A percentile compares a stretch with the other conserved stretches of the same genome.
These are phyloP conservation scores for Aspergillus conjunctus DNA, from an alignment of 495 filamentous ascomycete species.

Conservation along the genomic window DNA sequence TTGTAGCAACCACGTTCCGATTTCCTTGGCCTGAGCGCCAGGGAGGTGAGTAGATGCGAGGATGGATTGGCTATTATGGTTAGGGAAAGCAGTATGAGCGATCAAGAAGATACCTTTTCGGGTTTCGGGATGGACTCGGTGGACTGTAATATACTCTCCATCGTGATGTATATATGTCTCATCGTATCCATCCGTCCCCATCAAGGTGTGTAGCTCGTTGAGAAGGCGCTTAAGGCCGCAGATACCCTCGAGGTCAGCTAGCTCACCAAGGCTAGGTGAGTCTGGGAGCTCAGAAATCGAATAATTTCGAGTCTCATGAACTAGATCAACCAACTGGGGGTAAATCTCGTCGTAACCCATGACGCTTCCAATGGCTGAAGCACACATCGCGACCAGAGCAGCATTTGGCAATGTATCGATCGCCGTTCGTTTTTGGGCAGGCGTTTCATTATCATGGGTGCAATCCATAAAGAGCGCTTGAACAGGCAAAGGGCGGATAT, in stretches of 20 bases:
- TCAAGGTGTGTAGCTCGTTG: constrained; percentile 87
- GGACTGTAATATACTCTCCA: constrained; percentile 92
- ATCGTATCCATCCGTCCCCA: constrained; percentile 91
- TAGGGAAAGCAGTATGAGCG: constrained; percentile 92
- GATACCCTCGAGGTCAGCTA: constrained; percentile 71
- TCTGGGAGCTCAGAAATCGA: constrained; percentile 65
- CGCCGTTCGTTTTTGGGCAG: constrained; percentile 93
- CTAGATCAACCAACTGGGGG: constrained; percentile 85
- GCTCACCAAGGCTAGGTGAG: constrained; percentile 55
- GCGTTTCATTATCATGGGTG: constrained; percentile 97
- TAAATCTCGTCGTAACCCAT: constrained; percentile 99
- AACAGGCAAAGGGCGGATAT: constrained; percentile 77
- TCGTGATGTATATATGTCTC: constrained; percentile 98
- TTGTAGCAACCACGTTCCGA: constrained; percentile 88
- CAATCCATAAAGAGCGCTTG: constrained; percentile 99
- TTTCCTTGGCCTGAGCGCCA: constrained; percentile 71
- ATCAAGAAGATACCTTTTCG: constrained; percentile 93
- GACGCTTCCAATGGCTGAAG: constrained; percentile 89
- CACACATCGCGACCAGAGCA: constrained; percentile 92
- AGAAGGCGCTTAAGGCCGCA: constrained; percentile 86
- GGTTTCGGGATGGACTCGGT: constrained; percentile 87
- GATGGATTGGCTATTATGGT: constrained; percentile 74
- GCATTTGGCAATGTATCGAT: constrained; percentile 95
- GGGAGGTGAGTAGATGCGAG: constrained; percentile 75
- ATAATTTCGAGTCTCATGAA: constrained; percentile 83